Percentiles rank a stretch among this genome's conserved stretches.
Evolutionary conservation across 2,329 filamentous ascomycete genomes (phyloP).

Genomic region (Fusarium annulatum): DNA sequence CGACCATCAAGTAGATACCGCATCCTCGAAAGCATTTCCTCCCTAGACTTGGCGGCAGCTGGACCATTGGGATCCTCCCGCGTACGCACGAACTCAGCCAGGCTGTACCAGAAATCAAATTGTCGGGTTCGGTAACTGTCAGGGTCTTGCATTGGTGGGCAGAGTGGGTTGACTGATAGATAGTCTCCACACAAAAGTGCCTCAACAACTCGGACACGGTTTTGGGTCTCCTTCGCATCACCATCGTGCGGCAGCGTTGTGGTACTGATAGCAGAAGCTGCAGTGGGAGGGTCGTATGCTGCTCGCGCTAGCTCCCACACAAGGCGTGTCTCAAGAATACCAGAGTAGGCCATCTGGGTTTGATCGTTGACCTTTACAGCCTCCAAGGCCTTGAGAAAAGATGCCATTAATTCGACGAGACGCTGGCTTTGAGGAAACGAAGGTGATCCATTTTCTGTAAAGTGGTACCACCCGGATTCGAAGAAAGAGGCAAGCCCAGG

Average conservation of each 20-base stretch:
- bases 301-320: conserved; percentile 70
- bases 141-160: conserved; percentile 59
- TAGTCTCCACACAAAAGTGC: conserved; percentile 79
- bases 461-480: conserved; percentile 85
- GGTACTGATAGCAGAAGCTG: conserved; percentile 46
- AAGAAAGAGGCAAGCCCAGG: conserved; percentile 79
- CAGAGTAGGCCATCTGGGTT: conserved; percentile 64
- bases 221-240: conserved; percentile 71
- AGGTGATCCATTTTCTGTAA: conserved; percentile 57
- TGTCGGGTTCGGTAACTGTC: conserved; percentile 70
- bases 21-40: conserved; percentile 72
- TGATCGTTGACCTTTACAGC: conserved; percentile 62
- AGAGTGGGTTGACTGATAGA: conserved; percentile 67
- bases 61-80: conserved; percentile 67
- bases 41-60: conserved; percentile 63
- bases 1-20: conserved; percentile 79
- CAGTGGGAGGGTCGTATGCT: conserved; percentile 54
- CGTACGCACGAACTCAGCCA: conserved; percentile 73
- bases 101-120: conserved; percentile 83
- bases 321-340: conserved; percentile 66
- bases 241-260: conserved; percentile 62
- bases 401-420: conserved; percentile 74
- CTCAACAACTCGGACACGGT: conserved; percentile 81
- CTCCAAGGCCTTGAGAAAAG: conserved; percentile 68
- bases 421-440: conserved; percentile 63